Conservation (phyloP, 352 stramenopile genomes). For the Phytopythium boreale region DNA sequence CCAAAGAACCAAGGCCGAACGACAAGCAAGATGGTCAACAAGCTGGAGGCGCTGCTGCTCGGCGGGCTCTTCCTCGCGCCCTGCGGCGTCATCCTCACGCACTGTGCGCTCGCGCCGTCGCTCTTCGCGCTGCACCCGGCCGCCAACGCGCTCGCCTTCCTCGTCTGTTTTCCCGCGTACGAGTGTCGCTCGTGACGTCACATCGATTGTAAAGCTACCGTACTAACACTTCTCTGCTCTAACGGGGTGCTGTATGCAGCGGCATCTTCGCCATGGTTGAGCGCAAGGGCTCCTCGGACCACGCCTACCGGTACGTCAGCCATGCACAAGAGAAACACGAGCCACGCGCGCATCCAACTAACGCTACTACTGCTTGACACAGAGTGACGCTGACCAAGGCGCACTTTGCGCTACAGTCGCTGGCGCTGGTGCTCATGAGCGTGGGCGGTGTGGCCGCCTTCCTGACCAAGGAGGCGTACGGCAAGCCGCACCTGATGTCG, state of each 20-base stretch:
- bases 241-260: constrained; percentile 17
- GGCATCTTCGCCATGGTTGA: constrained; percentile 60
- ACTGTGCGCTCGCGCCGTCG: constrained; percentile 25
- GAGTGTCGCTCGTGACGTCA: background rate
- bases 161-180: constrained; percentile 58
- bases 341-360: background rate
- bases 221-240: background rate
- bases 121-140: constrained; percentile 65
- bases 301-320: constrained; percentile 36
- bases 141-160: constrained; percentile 54
- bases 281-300: constrained; percentile 43
- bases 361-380: background rate
- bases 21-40: constrained; percentile 36
- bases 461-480: constrained; percentile 54
- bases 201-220: no score
- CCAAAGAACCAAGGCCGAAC: constrained; percentile 8
- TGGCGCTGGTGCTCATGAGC: constrained; percentile 45
- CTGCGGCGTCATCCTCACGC: constrained; percentile 39
- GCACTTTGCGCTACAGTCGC: constrained; percentile 46
- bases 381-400: constrained; percentile 42
- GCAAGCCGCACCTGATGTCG: constrained; percentile 65
- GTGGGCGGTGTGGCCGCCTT: constrained; percentile 38
- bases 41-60: constrained; percentile 55
- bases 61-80: constrained; percentile 46
- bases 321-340: background rate